Conservation (phyloP, 2,329 filamentous ascomycete species). For the Nemania sp. region DNA sequence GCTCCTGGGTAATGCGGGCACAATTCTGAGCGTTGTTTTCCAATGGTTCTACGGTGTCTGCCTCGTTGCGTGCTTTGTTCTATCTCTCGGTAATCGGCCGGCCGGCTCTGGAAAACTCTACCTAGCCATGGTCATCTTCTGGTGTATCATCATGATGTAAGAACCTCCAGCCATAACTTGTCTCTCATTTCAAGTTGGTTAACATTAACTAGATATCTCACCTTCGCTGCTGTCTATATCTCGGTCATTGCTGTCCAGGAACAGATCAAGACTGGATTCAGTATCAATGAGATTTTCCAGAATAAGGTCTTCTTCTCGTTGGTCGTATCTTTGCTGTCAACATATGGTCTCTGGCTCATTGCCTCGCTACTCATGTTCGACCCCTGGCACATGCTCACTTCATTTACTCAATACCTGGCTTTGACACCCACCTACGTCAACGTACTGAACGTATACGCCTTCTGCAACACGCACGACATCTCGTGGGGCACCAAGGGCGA, state of each 20-base stretch:
- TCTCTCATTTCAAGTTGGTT: slow-evolving; percentile 9
- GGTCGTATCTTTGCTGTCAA: slow-evolving; percentile 88
- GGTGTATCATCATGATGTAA: slow-evolving; percentile 91
- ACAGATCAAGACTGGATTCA: slow-evolving; percentile 71
- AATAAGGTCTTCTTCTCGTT: slow-evolving; percentile 91
- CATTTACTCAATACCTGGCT: slow-evolving; percentile 90
- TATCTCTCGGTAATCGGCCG: slow-evolving; percentile 91
- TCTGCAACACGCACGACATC: slow-evolving; percentile 97
- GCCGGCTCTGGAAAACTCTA: slow-evolving; percentile 93
- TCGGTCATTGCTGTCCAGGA: slow-evolving; percentile 82
- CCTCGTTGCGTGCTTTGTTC: slow-evolving; percentile 90
- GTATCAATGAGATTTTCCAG: slow-evolving; percentile 72
- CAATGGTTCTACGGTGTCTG: slow-evolving; percentile 95
- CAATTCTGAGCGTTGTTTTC: slow-evolving; percentile 84
- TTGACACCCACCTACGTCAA: slow-evolving; percentile 97
- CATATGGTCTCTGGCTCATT: slow-evolving; percentile 90
- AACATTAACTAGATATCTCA: slow-evolving; percentile 66
- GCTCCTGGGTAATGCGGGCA: slow-evolving; percentile 76
- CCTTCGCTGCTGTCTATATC: slow-evolving; percentile 94
- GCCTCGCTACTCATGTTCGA: slow-evolving; percentile 94
- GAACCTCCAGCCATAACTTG: too few species aligned
- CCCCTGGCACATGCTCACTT: slow-evolving; percentile 99
- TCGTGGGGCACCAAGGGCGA: slow-evolving; percentile 98
- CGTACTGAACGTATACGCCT: slow-evolving; percentile 97
- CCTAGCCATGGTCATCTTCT: slow-evolving; percentile 98